Percentiles rank a stretch among this genome's conserved stretches.
phyloP scores from a whole-genome alignment of 2,329 filamentous ascomycete species.

The Alternaria sp. region DNA sequence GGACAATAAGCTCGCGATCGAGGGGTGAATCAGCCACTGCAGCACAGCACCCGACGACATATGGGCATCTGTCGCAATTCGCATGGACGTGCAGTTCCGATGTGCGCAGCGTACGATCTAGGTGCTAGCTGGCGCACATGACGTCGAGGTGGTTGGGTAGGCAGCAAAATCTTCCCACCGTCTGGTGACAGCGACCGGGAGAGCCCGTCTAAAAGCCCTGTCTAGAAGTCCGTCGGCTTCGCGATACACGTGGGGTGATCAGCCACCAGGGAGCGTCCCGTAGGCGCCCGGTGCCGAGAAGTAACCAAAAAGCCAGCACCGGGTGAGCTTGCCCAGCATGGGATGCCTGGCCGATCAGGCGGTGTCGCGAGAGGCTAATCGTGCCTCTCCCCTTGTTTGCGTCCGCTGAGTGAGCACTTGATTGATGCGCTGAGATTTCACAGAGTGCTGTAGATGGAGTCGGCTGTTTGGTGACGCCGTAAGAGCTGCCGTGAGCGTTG shows the following conservation, averaged over 20 bases:
- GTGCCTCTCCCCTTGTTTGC: neutral
- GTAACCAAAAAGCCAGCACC: slow-evolving; percentile 8
- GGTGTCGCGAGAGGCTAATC: slow-evolving; percentile 15
- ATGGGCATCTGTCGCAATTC: slow-evolving; percentile 8
- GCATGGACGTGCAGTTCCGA: slow-evolving; percentile 14
- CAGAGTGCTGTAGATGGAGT: slow-evolving; percentile 25
- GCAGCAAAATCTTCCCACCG: slow-evolving; percentile 19
- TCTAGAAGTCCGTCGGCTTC: slow-evolving; percentile 7
- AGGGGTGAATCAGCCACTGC: slow-evolving; percentile 6
- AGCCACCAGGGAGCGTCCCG: slow-evolving; percentile 29
- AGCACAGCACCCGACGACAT: slow-evolving; percentile 5
- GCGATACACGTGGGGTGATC: slow-evolving; percentile 31
- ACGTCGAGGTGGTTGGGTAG: slow-evolving; percentile 21
- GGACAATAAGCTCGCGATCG: slow-evolving; percentile 3
- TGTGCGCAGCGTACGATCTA: slow-evolving; percentile 10
- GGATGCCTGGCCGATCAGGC: slow-evolving; percentile 24
- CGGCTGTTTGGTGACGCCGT: slow-evolving; percentile 13
- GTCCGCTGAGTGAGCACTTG: slow-evolving; percentile 15
- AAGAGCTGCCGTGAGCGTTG: slow-evolving; percentile 30
- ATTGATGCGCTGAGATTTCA: slow-evolving; percentile 7
- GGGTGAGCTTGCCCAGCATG: slow-evolving; percentile 6
- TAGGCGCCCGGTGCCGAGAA: slow-evolving; percentile 22
- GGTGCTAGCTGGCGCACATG: slow-evolving; percentile 18
- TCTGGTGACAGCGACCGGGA: slow-evolving; percentile 30
- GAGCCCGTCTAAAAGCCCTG: slow-evolving; percentile 17